These are phyloP conservation scores for Penstemon eatonii DNA, from an alignment of 257 asterid species.

Conservation along the genomic window DNA sequence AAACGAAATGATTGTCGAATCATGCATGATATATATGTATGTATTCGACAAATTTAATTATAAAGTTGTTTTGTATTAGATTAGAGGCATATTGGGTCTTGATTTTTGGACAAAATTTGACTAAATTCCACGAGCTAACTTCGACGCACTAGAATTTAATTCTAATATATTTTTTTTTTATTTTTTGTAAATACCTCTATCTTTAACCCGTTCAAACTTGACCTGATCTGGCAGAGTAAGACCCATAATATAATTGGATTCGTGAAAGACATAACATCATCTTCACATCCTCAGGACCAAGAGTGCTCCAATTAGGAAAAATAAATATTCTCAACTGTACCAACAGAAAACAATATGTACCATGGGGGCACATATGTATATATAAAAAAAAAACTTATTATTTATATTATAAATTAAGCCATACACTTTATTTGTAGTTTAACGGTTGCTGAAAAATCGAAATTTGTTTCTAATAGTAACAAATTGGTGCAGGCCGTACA, in stretches of 20 bases:
- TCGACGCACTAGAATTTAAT: too few relatives aligned
- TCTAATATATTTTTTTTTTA: neutral
- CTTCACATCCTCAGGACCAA: constrained; percentile 23
- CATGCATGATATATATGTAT: too few relatives aligned
- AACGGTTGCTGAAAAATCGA: neutral
- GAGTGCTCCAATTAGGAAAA: constrained; percentile 9
- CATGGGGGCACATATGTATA: neutral
- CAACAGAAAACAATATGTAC: constrained; percentile 4
- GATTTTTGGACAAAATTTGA: too few relatives aligned
- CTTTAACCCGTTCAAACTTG: too few relatives aligned
- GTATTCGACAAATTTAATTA: too few relatives aligned
- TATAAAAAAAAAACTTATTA: neutral
- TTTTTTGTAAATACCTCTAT: neutral
- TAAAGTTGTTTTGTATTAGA: too few relatives aligned
- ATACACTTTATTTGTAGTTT: neutral
- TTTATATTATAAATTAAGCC: neutral
- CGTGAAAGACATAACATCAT: constrained; percentile 24
- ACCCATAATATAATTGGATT: neutral
- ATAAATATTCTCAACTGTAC: constrained; percentile 28
- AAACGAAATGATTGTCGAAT: too few relatives aligned
- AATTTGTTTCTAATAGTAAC: neutral
- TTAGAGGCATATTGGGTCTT: too few relatives aligned
- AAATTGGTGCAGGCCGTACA: too few relatives aligned
- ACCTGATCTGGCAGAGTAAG: neutral
- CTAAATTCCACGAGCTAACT: too few relatives aligned